Percentiles rank a stretch among this genome's conserved stretches.
Conservation (phyloP, 225 moss, liverwort and hornwort genomes). For the Marchantia paleacea region DNA sequence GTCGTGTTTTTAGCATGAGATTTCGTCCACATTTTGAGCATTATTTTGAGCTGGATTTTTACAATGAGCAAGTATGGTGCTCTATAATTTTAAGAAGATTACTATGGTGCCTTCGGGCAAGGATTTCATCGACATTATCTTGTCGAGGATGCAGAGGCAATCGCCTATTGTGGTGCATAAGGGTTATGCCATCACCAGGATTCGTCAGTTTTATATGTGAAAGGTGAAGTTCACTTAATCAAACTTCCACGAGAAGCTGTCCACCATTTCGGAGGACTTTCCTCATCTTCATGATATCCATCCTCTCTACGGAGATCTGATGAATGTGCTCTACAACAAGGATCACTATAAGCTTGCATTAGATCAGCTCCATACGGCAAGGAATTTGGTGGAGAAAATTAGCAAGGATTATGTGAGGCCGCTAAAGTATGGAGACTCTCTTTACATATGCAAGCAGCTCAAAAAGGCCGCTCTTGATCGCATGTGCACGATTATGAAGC, state of each 20-base stretch:
- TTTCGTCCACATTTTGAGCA: neutral
- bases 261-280: conserved; percentile 89
- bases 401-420: conserved; percentile 94
- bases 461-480: conserved; percentile 94
- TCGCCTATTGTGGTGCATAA: conserved; percentile 97
- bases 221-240: conserved; percentile 97
- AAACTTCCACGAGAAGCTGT: conserved; percentile 95
- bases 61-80: conserved; percentile 59
- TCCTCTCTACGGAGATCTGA: conserved; percentile 90
- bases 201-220: conserved; percentile 97
- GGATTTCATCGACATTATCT: conserved; percentile 96
- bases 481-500: conserved; percentile 92
- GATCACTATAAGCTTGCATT: conserved; percentile 98
- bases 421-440: conserved; percentile 94
- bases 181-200: conserved; percentile 89
- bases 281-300: conserved; percentile 94
- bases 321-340: conserved; percentile 90
- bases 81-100: conserved; percentile 91
- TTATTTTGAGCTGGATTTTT: neutral
- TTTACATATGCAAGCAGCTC: conserved; percentile 96
- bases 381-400: conserved; percentile 92
- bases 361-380: conserved; percentile 86
- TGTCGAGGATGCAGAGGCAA: conserved; percentile 97
- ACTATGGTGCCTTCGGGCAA: conserved; percentile 96
- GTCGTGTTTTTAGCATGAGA: too few relatives aligned